phyloP scores from a whole-genome alignment of 2,329 filamentous ascomycete genomes.

The Aspergillus pseudoviridinutans region DNA sequence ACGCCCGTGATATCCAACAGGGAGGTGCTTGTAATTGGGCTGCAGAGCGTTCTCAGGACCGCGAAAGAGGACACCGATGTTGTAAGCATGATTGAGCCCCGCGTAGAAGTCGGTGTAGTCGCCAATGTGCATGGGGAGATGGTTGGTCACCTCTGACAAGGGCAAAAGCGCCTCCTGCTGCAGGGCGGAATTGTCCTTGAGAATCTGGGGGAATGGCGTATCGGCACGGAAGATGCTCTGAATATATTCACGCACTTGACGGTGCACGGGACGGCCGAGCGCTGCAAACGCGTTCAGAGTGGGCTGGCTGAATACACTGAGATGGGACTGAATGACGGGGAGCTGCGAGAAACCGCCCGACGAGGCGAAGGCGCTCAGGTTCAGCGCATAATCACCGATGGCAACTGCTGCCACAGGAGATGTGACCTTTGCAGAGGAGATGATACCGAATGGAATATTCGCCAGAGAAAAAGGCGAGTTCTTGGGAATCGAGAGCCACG shows the following conservation, averaged over 20 bases:
- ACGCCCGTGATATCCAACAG: conserved; percentile 77
- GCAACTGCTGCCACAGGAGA: conserved; percentile 64
- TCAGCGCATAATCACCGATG: conserved; percentile 68
- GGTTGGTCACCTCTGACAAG: conserved; percentile 57
- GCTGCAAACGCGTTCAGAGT: conserved; percentile 71
- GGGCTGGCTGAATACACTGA: conserved; percentile 59
- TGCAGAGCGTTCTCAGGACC: conserved; percentile 69
- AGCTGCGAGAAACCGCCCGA: conserved; percentile 58
- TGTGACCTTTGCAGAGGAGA: conserved; percentile 57
- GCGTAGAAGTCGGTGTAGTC: conserved; percentile 88
- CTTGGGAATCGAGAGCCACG: conserved; percentile 58
- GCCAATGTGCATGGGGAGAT: conserved; percentile 72
- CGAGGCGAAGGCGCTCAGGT: conserved; percentile 60
- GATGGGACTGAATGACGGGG: conserved; percentile 54
- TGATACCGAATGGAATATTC: conserved; percentile 81
- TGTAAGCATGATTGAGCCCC: conserved; percentile 73
- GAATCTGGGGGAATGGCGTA: conserved; percentile 56
- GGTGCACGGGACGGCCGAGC: conserved; percentile 64
- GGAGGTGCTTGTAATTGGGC: conserved; percentile 76
- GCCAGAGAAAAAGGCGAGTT: conserved; percentile 68
- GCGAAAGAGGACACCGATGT: conserved; percentile 68
- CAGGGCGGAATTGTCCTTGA: conserved; percentile 59
- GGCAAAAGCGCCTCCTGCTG: conserved; percentile 58
- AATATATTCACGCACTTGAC: conserved; percentile 64
- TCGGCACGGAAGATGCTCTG: conserved; percentile 61